Evolutionary conservation across 2,329 filamentous ascomycete genomes (phyloP), one percentile per base, ranked within the genome.

Genomic region (Emergomyces orientalis): DNA sequence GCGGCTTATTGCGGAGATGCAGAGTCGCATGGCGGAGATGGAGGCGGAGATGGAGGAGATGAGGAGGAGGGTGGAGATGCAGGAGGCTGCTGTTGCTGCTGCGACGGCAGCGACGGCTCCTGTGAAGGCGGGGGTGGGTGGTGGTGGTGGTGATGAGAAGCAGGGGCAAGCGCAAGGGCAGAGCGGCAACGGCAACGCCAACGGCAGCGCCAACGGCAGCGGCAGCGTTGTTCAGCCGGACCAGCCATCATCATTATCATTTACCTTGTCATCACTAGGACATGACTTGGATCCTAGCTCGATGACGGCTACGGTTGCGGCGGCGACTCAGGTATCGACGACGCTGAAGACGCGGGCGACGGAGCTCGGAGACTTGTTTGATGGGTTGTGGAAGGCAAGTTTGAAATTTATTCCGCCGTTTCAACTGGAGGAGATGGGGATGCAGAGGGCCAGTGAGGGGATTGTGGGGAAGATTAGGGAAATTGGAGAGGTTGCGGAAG

Each of bases 11-110:
- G 55, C 22, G 25, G 55, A 61, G 66, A 51, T 61, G 58, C 63
- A 54, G 61, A 66, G 45, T 27, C 62, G 62, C 39, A 66, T 66
- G 6, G 64, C 62, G 37, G 69, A 63, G 47, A 60, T 67, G 60
- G 64, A 69, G 55, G 65, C 64, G 13, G 67, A 63, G 59, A 65
- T 70, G 34, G 61, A 32, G n/a, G 49, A 60, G 51, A 65, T 66
- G 22, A 65, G 64, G 43, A 65, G 32, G 30, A 19, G 30, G n/a
- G 5, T 55, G n/a, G 68, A 65, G 55, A 64, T 63, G 49, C 62
- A 63, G 52, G 64, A 63, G 34, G 57, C 60, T 52, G 58, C 37
- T 9, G 41, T 30, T 62, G 66, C 19, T 60, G 60, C 22, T 58
- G 39, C 14, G 2, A 9, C 49, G 17, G 25, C 25, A 0, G 49